A percentile compares a stretch with the other conserved stretches of the same genome.
These are phyloP conservation scores for Geum urbanum DNA, from an alignment of 306 rosid species.

Conservation along the genomic window DNA sequence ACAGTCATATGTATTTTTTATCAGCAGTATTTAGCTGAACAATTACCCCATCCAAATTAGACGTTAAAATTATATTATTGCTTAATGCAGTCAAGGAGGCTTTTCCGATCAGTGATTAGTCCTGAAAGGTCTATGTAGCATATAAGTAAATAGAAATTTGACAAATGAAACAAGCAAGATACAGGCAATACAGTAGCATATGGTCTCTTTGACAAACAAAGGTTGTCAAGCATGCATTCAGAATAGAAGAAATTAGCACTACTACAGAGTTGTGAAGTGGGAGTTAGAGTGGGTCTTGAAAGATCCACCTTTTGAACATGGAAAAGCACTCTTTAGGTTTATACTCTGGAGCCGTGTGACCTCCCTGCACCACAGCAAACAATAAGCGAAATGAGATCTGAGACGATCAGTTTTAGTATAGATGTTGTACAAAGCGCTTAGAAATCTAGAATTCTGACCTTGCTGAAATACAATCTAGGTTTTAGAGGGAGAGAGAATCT, in stretches of 20 bases:
- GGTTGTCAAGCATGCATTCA: neutral
- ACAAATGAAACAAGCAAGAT: neutral
- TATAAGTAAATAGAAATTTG: no score
- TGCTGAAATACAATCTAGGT: no score
- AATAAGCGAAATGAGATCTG: neutral
- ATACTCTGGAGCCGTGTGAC: constrained; percentile 27
- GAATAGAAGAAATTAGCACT: neutral
- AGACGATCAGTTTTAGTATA: neutral
- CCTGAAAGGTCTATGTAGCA: no score
- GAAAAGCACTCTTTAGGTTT: constrained; percentile 26
- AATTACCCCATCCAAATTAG: no score
- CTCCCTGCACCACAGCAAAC: constrained; percentile 9
- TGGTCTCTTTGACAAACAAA: neutral
- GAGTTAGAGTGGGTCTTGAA: constrained; percentile 13
- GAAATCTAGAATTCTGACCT: constrained; percentile 20
- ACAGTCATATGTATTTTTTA: no score
- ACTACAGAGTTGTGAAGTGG: neutral
- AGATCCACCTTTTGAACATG: constrained; percentile 27
- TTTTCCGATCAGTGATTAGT: no score
- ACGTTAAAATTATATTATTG: no score
- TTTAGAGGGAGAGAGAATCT: no score
- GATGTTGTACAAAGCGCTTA: neutral
- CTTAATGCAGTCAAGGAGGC: no score
- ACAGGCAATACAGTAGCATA: neutral
- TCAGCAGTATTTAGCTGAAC: no score